Evolutionary conservation across 164 flowering plant species (phyloP).

Genomic region (Magnolia kwangsiensis): DNA sequence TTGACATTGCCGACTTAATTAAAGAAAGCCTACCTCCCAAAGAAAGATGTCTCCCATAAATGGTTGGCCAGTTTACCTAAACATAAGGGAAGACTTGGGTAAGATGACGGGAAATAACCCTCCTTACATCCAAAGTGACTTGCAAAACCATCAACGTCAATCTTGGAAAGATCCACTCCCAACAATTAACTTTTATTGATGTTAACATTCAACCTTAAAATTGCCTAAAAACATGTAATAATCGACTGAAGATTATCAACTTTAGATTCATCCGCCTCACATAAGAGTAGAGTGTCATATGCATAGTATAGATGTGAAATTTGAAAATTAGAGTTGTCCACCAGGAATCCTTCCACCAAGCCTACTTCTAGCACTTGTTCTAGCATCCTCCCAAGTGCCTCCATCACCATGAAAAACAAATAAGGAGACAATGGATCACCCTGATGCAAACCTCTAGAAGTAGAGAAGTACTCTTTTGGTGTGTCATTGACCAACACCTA

Average conservation of each 20-base stretch:
- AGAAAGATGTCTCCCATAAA: background rate
- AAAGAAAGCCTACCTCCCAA: background rate
- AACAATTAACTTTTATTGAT: background rate
- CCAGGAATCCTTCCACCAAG: background rate
- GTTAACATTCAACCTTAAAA: background rate
- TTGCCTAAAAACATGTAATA: background rate
- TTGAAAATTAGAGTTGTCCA: background rate
- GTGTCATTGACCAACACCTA: background rate
- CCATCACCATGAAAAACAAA: background rate
- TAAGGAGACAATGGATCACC: constrained; percentile 1
- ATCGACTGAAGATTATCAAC: background rate
- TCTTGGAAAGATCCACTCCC: too few species aligned
- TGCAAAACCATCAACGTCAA: background rate
- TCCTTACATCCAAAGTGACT: background rate
- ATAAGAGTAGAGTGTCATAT: background rate
- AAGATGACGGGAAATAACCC: background rate
- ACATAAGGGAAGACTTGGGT: background rate
- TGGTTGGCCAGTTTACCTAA: too few species aligned
- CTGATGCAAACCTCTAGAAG: background rate
- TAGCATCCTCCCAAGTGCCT: background rate
- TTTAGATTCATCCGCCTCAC: background rate
- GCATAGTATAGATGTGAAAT: background rate
- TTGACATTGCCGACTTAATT: background rate
- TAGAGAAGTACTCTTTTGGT: background rate
- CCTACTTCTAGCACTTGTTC: background rate